phyloP scores from a whole-genome alignment of 495 filamentous ascomycete genomes.

The Penicillium lividum region DNA sequence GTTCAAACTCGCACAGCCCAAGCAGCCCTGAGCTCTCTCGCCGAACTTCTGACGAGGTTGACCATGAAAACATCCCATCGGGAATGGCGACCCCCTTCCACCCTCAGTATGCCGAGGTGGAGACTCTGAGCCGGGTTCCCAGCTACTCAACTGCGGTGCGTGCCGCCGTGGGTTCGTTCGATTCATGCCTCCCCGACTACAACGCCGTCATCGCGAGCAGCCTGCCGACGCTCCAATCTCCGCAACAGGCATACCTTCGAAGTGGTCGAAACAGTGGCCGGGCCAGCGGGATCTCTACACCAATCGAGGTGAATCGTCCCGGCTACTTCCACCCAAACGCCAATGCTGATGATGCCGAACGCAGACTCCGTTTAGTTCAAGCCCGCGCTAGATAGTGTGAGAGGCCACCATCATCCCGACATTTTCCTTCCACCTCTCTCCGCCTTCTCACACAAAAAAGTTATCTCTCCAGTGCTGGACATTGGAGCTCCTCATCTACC shows the following conservation, averaged over 20 bases:
- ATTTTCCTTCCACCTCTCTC: not conserved
- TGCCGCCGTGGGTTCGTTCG: constrained; percentile 53
- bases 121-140: constrained; percentile 70
- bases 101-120: constrained; percentile 62
- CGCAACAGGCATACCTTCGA: constrained; percentile 45
- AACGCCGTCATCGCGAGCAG: constrained; percentile 44
- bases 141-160: constrained; percentile 78
- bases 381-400: constrained; percentile 35
- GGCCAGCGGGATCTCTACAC: constrained; percentile 26
- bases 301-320: constrained; percentile 40
- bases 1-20: constrained; percentile 40
- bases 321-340: constrained; percentile 26
- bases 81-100: constrained; percentile 62
- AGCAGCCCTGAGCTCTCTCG: constrained; percentile 49
- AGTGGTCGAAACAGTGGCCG: constrained; percentile 23
- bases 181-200: constrained; percentile 54
- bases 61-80: constrained; percentile 46
- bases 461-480: constrained; percentile 22
- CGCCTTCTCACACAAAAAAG: constrained; percentile 5
- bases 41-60: constrained; percentile 61
- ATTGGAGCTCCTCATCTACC: constrained; percentile 5
- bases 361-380: constrained; percentile 43
- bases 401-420: not conserved
- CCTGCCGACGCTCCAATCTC: constrained; percentile 35
- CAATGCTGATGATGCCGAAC: constrained; percentile 42